Percentiles rank a stretch among this genome's conserved stretches.
Evolutionary conservation across 1,284 basidiomycete genomes (phyloP).

Genomic region (Sanguinoderma infundibulare): DNA sequence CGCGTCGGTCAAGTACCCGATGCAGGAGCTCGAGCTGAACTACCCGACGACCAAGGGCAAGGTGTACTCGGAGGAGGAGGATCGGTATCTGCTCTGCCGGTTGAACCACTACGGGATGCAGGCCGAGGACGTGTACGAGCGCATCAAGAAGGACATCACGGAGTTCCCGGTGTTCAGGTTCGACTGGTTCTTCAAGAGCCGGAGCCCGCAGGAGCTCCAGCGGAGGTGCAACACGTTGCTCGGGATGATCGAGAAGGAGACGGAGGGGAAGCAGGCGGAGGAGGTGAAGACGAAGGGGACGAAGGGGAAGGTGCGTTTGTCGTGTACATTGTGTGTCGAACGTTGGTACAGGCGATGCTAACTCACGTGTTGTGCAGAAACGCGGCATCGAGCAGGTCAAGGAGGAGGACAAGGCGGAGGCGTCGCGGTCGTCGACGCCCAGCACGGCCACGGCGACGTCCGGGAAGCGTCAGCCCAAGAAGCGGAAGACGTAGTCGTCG

Average conservation of each 20-base stretch:
- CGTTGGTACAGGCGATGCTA: neutral
- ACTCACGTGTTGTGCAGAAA: conserved; percentile 49
- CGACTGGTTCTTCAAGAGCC: conserved; percentile 98
- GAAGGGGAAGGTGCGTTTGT: conserved; percentile 63
- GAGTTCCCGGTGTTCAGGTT: conserved; percentile 98
- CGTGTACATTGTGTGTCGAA: neutral
- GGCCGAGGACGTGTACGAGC: conserved; percentile 91
- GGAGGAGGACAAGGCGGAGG: conserved; percentile 57
- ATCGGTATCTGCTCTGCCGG: conserved; percentile 92
- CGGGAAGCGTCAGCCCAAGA: conserved; percentile 47
- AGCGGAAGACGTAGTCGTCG: conserved; percentile 31
- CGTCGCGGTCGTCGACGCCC: conserved; percentile 63
- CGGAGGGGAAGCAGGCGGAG: conserved; percentile 65
- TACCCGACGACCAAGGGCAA: conserved; percentile 97
- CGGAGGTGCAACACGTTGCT: conserved; percentile 90
- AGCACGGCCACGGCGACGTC: conserved; percentile 41
- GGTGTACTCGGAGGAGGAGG: conserved; percentile 96
- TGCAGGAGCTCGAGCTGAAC: conserved; percentile 94
- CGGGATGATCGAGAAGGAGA: conserved; percentile 92
- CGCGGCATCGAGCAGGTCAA: conserved; percentile 68
- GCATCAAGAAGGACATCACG: conserved; percentile 95
- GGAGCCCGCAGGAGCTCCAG: conserved; percentile 90
- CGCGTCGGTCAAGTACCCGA: conserved; percentile 80
- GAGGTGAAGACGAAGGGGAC: conserved; percentile 63
- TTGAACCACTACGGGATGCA: conserved; percentile 93